phyloP scores from a whole-genome alignment of 495 filamentous ascomycete genomes.

The Corynascus novoguineensis region DNA sequence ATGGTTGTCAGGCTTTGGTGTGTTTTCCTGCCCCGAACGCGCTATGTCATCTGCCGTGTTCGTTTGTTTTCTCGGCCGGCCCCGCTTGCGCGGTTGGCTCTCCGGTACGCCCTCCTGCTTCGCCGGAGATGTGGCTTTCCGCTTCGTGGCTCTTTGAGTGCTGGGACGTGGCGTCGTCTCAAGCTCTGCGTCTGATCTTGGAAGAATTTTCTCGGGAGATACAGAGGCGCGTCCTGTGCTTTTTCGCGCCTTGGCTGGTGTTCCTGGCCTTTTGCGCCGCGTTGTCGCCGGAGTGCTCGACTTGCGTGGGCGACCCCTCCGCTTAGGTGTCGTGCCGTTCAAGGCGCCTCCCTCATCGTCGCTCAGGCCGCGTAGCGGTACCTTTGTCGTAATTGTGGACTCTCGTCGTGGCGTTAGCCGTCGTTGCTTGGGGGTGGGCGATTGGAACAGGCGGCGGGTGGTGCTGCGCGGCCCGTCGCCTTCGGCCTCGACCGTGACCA shows the following conservation, averaged over 20 bases:
- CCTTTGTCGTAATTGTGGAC: constrained; percentile 35
- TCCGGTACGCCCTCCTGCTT: constrained; percentile 17
- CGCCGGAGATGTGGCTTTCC: constrained; percentile 23
- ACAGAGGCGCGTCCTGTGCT: background rate
- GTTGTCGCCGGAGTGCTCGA: constrained; percentile 37
- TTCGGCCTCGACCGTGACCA: constrained; percentile 50
- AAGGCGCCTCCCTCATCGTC: constrained; percentile 34
- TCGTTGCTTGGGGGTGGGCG: constrained; percentile 31
- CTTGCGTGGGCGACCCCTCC: constrained; percentile 34
- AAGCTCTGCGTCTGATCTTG: constrained; percentile 19
- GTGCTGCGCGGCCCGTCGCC: constrained; percentile 26
- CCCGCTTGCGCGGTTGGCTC: constrained; percentile 27
- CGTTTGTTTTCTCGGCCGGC: constrained; percentile 27
- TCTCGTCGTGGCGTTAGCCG: constrained; percentile 12
- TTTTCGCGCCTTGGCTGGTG: constrained; percentile 28
- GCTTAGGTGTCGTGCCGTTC: constrained; percentile 37
- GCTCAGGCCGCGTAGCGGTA: constrained; percentile 47
- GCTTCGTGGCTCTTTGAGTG: constrained; percentile 27
- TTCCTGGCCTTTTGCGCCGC: constrained; percentile 40
- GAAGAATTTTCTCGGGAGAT: constrained; percentile 18
- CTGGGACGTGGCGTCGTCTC: constrained; percentile 23
- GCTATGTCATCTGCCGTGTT: constrained; percentile 16
- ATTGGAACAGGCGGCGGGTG: constrained; percentile 39
- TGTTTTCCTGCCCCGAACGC: constrained; percentile 14
- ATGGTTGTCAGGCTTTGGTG: constrained; percentile 14